phyloP scores from a whole-genome alignment of 1,139 yeast genomes.

The Hyphopichia pseudoburtonii region DNA sequence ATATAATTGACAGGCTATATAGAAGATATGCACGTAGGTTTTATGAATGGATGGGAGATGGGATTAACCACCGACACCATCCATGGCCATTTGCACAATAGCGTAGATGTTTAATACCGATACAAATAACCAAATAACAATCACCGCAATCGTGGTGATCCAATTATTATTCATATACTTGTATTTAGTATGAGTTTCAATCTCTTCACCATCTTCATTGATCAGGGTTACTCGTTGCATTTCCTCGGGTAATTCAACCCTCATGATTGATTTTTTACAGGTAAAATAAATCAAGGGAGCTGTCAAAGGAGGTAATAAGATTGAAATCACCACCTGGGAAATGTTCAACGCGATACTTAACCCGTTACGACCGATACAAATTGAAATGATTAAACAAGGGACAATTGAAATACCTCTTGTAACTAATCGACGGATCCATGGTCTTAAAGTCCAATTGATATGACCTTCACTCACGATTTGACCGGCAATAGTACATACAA shows the following conservation, averaged over 20 bases:
- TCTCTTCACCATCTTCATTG: constrained; percentile 10
- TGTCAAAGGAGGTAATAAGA: constrained; percentile 69
- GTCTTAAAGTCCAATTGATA: constrained; percentile 68
- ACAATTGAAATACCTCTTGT: constrained; percentile 71
- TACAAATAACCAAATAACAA: constrained; percentile 63
- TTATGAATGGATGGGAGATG: too few species aligned
- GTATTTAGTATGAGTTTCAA: constrained; percentile 20
- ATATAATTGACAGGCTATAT: too few species aligned
- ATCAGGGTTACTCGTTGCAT: neutral
- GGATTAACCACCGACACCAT: constrained; percentile 30
- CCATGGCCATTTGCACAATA: constrained; percentile 57
- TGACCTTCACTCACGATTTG: constrained; percentile 86
- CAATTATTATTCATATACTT: constrained; percentile 62
- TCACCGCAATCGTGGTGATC: constrained; percentile 49
- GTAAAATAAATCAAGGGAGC: constrained; percentile 81
- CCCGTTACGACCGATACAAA: constrained; percentile 65
- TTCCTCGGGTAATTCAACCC: constrained; percentile 32
- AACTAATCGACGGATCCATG: constrained; percentile 73
- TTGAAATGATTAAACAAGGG: constrained; percentile 67
- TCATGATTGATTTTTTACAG: constrained; percentile 62
- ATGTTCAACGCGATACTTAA: constrained; percentile 65
- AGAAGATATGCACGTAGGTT: too few species aligned
- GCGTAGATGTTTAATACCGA: constrained; percentile 67
- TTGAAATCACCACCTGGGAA: constrained; percentile 73
- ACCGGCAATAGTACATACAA: constrained; percentile 85